phyloP scores from a whole-genome alignment of 768 basidiomycete genomes.

The Nidularia pulvinata region DNA sequence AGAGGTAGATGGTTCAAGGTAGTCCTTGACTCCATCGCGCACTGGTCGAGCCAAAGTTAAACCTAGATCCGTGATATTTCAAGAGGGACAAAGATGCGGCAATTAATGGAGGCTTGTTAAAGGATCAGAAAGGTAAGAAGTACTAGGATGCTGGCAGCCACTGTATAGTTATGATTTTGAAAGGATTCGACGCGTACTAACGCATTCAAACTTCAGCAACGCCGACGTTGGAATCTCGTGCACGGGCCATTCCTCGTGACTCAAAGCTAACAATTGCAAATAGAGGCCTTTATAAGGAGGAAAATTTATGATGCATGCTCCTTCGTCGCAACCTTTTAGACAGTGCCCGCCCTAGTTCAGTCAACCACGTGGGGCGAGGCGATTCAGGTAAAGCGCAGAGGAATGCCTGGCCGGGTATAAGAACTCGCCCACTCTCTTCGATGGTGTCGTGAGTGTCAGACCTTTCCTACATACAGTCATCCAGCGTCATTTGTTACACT shows the following conservation, averaged over 20 bases:
- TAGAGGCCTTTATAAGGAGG: neutral
- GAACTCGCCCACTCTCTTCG: constrained; percentile 51
- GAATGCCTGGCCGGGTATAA: constrained; percentile 50
- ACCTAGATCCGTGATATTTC: too few species aligned
- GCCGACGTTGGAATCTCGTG: too few species aligned
- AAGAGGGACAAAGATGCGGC: too few species aligned
- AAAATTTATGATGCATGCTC: neutral
- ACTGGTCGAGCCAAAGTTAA: too few species aligned
- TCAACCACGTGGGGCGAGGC: constrained; percentile 49
- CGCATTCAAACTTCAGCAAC: too few species aligned
- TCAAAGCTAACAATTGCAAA: neutral
- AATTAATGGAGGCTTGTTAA: too few species aligned
- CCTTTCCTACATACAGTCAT: constrained; percentile 54
- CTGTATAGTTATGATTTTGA: too few species aligned
- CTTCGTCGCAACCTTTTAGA: constrained; percentile 62
- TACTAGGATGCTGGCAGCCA: too few species aligned
- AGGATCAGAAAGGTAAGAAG: too few species aligned
- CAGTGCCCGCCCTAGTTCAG: constrained; percentile 61
- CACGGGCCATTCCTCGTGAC: neutral
- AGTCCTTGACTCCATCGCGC: too few species aligned
- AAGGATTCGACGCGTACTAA: too few species aligned
- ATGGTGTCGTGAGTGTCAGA: constrained; percentile 64
- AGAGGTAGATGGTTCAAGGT: too few species aligned
- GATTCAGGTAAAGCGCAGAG: constrained; percentile 73
- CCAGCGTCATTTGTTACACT: neutral